Evolutionary conservation across 208 protist genomes (phyloP).

Genomic region (Trypanosoma avium): DNA sequence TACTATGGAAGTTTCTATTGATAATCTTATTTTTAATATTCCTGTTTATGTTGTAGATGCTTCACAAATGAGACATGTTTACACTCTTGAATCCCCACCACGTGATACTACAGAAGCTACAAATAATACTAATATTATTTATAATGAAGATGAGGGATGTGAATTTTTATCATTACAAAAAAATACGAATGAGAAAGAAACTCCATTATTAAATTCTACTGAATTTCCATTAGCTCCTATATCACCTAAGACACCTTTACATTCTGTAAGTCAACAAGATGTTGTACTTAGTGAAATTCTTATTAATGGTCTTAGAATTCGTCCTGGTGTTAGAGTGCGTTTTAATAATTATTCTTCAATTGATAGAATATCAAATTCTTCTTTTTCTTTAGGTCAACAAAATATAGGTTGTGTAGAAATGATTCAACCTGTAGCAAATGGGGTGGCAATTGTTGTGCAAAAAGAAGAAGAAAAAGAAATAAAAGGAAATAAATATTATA

Average conservation of each 20-base stretch:
- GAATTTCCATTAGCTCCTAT: background rate
- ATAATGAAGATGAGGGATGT: background rate
- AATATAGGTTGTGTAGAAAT: background rate
- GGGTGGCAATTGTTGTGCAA: slow-evolving; percentile 19
- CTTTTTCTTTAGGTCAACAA: background rate
- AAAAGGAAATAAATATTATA: too few species aligned
- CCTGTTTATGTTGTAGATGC: slow-evolving; percentile 66
- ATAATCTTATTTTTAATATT: slow-evolving; percentile 54
- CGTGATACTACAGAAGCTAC: background rate
- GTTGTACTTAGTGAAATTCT: background rate
- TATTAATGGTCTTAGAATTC: background rate
- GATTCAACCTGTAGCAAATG: slow-evolving; percentile 12
- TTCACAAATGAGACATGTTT: slow-evolving; percentile 52
- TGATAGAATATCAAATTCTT: background rate
- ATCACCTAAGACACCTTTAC: background rate
- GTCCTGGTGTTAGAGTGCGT: slow-evolving; percentile 1
- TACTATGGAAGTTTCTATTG: slow-evolving; percentile 23
- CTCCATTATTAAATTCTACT: background rate
- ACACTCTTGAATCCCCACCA: slow-evolving; percentile 46
- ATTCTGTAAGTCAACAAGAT: background rate
- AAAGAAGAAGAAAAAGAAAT: slow-evolving; percentile 1
- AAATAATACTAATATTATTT: background rate
- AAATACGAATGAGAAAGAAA: background rate
- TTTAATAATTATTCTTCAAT: background rate
- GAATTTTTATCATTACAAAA: background rate